Conservation (phyloP, 2,329 filamentous ascomycete species). For the Fusarium sterilihyphosum region DNA sequence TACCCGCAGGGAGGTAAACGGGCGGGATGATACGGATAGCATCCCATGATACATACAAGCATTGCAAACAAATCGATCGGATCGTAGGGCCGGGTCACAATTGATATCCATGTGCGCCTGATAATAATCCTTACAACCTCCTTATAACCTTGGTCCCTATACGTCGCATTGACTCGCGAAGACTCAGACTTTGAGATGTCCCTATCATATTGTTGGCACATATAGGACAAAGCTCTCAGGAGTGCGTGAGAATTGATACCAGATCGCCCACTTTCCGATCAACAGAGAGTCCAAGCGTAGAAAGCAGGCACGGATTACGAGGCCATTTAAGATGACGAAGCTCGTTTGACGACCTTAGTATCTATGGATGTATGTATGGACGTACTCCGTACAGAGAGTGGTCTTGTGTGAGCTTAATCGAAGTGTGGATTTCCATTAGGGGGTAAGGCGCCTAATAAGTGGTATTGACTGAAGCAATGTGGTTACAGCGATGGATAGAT, state of each 20-base stretch:
- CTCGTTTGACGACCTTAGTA: not conserved
- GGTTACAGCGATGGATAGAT: not conserved
- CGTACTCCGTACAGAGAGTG: not conserved
- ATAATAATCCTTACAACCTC: not conserved
- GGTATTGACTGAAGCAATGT: not conserved
- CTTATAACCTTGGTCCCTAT: not conserved
- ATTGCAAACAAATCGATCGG: conserved; percentile 5
- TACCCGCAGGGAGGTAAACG: not conserved
- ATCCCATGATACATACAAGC: not conserved
- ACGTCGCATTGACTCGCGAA: not conserved
- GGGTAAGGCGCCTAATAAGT: not conserved
- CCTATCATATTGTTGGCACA: conserved; percentile 2
- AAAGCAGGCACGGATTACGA: not conserved
- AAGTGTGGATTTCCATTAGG: not conserved
- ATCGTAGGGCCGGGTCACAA: not conserved
- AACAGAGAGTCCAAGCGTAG: not conserved
- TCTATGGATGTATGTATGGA: not conserved
- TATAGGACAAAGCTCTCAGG: not conserved
- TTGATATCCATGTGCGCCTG: not conserved
- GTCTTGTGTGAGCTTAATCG: not conserved
- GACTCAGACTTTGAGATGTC: not conserved
- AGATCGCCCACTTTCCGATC: conserved; percentile 3
- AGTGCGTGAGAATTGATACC: not conserved
- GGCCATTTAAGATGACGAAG: not conserved
- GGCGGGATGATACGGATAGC: not conserved